Evolutionary conservation across 1,284 basidiomycete genomes (phyloP).

Genomic region (Pascua guehoae): DNA sequence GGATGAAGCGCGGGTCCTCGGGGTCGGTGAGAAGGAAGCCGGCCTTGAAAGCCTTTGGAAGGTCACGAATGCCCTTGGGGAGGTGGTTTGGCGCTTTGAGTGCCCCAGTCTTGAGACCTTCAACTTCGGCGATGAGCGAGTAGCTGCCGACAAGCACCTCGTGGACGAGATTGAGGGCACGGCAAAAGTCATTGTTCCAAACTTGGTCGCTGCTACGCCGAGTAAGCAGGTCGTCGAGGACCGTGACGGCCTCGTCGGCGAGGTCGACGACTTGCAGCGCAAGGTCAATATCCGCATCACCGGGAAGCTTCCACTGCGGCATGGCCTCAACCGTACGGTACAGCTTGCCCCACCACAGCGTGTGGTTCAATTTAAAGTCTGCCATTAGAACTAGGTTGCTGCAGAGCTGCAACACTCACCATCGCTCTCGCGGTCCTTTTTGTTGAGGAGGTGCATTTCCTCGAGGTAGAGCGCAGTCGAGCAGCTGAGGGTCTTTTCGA

Average conservation of each 20-base stretch:
- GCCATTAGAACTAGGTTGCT: slow-evolving; percentile 5
- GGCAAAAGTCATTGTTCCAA: slow-evolving; percentile 89
- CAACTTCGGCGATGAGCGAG: slow-evolving; percentile 43
- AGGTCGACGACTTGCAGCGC: slow-evolving; percentile 67
- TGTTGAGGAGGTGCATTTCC: slow-evolving; percentile 79
- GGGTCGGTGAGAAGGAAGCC: slow-evolving; percentile 73
- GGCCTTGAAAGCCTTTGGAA: slow-evolving; percentile 62
- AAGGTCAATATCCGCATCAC: slow-evolving; percentile 63
- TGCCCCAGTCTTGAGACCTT: slow-evolving; percentile 37
- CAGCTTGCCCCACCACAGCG: slow-evolving; percentile 76
- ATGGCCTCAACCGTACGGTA: slow-evolving; percentile 76
- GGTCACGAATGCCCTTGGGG: slow-evolving; percentile 60
- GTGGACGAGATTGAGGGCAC: slow-evolving; percentile 55
- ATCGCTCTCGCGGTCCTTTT: slow-evolving; percentile 72
- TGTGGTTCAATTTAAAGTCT: slow-evolving; percentile 72
- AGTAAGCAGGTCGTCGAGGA: slow-evolving; percentile 63
- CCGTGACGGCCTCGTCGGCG: slow-evolving; percentile 60
- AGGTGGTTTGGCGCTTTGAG: slow-evolving; percentile 42
- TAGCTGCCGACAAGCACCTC: slow-evolving; percentile 33
- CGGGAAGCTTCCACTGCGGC: slow-evolving; percentile 75
- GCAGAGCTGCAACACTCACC: slow-evolving; percentile 34
- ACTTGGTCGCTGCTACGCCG: slow-evolving; percentile 59
- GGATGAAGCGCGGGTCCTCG: slow-evolving; percentile 70
- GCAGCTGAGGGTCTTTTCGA: slow-evolving; percentile 74
- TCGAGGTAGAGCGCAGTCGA: slow-evolving; percentile 73